These are phyloP conservation scores for Adenanthera pavonina DNA, from an alignment of 306 rosid genomes.

Conservation along the genomic window DNA sequence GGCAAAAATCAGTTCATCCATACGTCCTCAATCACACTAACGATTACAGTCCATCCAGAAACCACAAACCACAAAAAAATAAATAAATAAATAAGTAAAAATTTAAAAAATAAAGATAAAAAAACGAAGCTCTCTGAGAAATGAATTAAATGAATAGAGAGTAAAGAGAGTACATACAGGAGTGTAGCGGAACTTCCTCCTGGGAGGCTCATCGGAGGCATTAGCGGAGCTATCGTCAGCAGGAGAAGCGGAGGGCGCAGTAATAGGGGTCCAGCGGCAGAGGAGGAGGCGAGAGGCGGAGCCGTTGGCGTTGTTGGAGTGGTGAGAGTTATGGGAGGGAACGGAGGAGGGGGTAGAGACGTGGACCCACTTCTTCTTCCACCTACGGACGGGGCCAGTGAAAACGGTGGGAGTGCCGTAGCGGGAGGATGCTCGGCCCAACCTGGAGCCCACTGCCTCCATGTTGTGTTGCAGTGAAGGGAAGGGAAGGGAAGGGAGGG, in stretches of 20 bases:
- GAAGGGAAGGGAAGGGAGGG: slow-evolving; percentile 20
- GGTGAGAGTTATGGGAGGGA: slow-evolving; percentile 47
- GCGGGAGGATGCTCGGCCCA: slow-evolving; percentile 91
- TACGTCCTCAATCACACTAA: neutral
- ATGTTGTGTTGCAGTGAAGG: slow-evolving; percentile 36
- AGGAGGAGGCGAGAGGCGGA: slow-evolving; percentile 71
- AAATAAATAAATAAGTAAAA: too few species aligned
- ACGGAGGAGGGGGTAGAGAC: slow-evolving; percentile 59
- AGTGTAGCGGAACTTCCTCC: slow-evolving; percentile 91
- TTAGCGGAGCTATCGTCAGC: slow-evolving; percentile 30
- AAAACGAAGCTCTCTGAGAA: neutral
- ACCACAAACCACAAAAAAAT: too few species aligned
- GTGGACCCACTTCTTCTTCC: slow-evolving; percentile 98
- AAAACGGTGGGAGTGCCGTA: slow-evolving; percentile 90
- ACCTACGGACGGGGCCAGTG: slow-evolving; percentile 91
- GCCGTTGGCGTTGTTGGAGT: slow-evolving; percentile 40
- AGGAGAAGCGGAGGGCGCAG: slow-evolving; percentile 33
- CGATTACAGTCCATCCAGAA: neutral
- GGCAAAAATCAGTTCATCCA: neutral
- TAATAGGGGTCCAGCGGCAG: slow-evolving; percentile 93
- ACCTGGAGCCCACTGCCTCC: slow-evolving; percentile 89
- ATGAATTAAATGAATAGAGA: neutral
- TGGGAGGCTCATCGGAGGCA: slow-evolving; percentile 73
- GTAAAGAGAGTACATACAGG: slow-evolving; percentile 60
- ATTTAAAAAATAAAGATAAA: neutral